phyloP scores from a whole-genome alignment of 441 rosid genomes.

The Arabidopsis hybrid region DNA sequence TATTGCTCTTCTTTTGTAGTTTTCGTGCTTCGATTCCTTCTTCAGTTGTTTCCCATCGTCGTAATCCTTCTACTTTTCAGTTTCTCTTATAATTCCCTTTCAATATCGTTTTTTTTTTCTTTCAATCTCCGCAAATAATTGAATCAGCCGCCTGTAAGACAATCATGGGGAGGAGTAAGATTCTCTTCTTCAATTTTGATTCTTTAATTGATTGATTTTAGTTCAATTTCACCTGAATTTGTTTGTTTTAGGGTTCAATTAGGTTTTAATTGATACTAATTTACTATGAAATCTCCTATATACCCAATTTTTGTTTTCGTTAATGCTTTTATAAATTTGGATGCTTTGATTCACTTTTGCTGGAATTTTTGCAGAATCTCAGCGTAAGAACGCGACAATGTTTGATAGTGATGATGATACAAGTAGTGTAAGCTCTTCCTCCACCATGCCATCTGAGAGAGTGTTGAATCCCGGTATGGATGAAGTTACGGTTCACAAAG shows the following conservation, averaged over 20 bases:
- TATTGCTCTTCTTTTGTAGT: conserved; percentile 41
- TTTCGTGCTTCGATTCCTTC: conserved; percentile 39
- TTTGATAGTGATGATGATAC: conserved; percentile 80
- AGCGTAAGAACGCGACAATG: conserved; percentile 61
- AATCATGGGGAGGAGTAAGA: conserved; percentile 80
- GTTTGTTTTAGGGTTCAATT: conserved; percentile 15
- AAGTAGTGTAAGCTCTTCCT: conserved; percentile 78
- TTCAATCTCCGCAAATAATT: neutral
- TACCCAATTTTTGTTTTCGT: neutral
- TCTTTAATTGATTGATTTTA: neutral
- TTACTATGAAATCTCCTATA: neutral
- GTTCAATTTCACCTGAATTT: conserved; percentile 28
- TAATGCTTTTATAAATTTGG: conserved; percentile 13
- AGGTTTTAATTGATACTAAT: neutral
- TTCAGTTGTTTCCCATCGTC: conserved; percentile 17
- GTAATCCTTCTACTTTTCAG: conserved; percentile 36
- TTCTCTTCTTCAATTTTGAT: conserved; percentile 3
- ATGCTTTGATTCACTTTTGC: conserved; percentile 3
- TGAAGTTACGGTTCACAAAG: conserved; percentile 70
- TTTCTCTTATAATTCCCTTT: conserved; percentile 49
- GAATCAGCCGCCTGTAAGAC: conserved; percentile 23
- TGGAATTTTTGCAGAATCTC: conserved; percentile 52
- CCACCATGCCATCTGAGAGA: conserved; percentile 71
- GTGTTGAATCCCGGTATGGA: conserved; percentile 57
- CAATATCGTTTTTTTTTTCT: conserved; percentile 36